Evolutionary conservation across 306 rosid genomes (phyloP).

Genomic region (Erythrophleum fordii): DNA sequence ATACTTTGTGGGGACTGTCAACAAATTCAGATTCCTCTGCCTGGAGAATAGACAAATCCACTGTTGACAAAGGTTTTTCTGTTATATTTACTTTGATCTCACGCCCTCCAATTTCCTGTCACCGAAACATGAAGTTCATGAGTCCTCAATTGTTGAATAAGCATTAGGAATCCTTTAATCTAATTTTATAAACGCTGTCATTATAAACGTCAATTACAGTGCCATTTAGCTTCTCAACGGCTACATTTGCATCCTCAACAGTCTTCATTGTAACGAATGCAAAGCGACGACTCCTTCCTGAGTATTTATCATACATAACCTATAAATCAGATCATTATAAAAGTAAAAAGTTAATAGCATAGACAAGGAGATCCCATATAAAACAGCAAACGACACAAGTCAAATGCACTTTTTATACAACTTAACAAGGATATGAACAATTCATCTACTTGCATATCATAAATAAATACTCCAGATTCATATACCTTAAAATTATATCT

Average conservation of each 20-base stretch:
- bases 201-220: constrained; percentile 46
- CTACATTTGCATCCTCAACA: constrained; percentile 82
- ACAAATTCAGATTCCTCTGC: constrained; percentile 73
- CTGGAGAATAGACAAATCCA: constrained; percentile 54
- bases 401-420: constrained; percentile 10
- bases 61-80: constrained; percentile 67
- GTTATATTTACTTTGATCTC: constrained; percentile 83
- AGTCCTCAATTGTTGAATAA: neutral
- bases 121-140: constrained; percentile 32
- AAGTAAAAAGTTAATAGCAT: constrained; percentile 18
- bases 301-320: constrained; percentile 97
- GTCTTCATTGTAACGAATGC: constrained; percentile 84
- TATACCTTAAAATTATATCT: neutral
- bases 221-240: constrained; percentile 83
- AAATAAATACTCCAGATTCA: neutral
- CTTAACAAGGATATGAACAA: constrained; percentile 9
- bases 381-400: neutral
- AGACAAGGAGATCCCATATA: neutral
- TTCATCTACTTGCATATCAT: constrained; percentile 1
- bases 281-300: constrained; percentile 91
- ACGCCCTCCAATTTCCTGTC: constrained; percentile 86
- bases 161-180: constrained; percentile 8
- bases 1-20: constrained; percentile 92
- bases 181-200: constrained; percentile 9
- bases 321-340: constrained; percentile 39